Base-by-base conservation (phyloP, 2,329 filamentous ascomycete species). In the Ophiostoma sp. region DNA sequence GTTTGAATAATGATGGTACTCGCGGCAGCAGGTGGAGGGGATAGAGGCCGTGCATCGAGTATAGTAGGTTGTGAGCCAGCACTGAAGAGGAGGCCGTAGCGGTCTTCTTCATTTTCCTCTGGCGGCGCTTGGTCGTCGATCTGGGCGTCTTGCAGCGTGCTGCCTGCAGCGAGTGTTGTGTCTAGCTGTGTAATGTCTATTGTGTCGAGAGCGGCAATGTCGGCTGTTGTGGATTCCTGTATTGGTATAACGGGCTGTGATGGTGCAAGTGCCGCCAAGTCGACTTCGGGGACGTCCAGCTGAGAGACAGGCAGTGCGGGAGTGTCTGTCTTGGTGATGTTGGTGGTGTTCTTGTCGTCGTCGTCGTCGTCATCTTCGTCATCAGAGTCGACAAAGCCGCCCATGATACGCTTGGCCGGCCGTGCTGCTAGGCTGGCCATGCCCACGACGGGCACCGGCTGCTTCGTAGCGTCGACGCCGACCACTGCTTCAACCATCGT, bases 1-100 rank as follows among this genome's bases (percentile, higher is more conserved):
- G 83, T 86, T 67, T 68, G 47, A 12, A 72, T 41, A 4, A 55
- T 5, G 6, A 70, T 44, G 27, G 65, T 62, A n/a, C 45, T n/a
- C 14, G 66, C 67, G 2, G n/a, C 3, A 3, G 45, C 4, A 27
- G 45, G 44, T 63, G 38, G 36, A 5, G 38, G 18, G 3, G 40
- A 65, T 5, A 3, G 40, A 9, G 12, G 16, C 16, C 49, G n/a
- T 52, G 8, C 9, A 16, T n/a, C 27, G 62, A 36, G 16, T 16
- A 60, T 52, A 16, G 40, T 12, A 11, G 44, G n/a, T 16, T 47
- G 47, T 11, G 47, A 18, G 4, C 47, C 66, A 5, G 64, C 45
- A 12, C 68, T 45, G 44, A 73, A 73, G 47, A 73, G 66, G n/a
- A 71, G 18, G 36, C 68, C 71, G 67, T 73, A 71, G 36, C 72